phyloP scores from a whole-genome alignment of 768 basidiomycete species.

The Tephrocybe sp. region DNA sequence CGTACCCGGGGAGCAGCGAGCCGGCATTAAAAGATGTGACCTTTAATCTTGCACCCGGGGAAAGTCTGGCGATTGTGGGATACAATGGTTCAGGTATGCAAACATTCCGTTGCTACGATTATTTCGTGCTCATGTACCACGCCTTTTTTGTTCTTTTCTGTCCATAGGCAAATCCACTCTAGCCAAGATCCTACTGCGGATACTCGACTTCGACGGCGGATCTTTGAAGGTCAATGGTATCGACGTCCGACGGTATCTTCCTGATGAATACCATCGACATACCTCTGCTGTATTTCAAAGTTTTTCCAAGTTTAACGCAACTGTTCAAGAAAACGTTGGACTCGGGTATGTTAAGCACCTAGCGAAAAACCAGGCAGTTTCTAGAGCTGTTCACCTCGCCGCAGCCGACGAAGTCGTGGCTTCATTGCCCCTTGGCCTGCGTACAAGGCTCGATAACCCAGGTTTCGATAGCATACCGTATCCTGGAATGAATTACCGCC shows the following conservation, averaged over 20 bases:
- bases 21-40: slow-evolving; percentile 69
- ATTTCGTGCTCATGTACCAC: too few relatives aligned
- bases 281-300: slow-evolving; percentile 84
- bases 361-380: slow-evolving; percentile 51
- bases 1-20: slow-evolving; percentile 72
- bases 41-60: slow-evolving; percentile 69
- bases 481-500: slow-evolving; percentile 31
- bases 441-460: slow-evolving; percentile 66
- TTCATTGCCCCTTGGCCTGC: slow-evolving; percentile 66
- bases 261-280: slow-evolving; percentile 71
- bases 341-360: slow-evolving; percentile 71
- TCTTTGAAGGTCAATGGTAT: slow-evolving; percentile 65
- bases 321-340: slow-evolving; percentile 84
- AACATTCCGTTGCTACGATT: background rate
- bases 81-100: slow-evolving; percentile 72
- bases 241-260: slow-evolving; percentile 63
- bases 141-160: slow-evolving; percentile 14
- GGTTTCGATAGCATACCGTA: slow-evolving; percentile 55
- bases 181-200: slow-evolving; percentile 75
- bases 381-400: slow-evolving; percentile 65
- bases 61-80: slow-evolving; percentile 83
- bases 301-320: slow-evolving; percentile 76
- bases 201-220: slow-evolving; percentile 74
- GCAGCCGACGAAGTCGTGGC: slow-evolving; percentile 67
- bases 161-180: slow-evolving; percentile 90